A percentile compares a stretch with the other conserved stretches of the same genome.
Evolutionary conservation across 148 eudicot genomes (phyloP).

Genomic region (Beta vulgaris): DNA sequence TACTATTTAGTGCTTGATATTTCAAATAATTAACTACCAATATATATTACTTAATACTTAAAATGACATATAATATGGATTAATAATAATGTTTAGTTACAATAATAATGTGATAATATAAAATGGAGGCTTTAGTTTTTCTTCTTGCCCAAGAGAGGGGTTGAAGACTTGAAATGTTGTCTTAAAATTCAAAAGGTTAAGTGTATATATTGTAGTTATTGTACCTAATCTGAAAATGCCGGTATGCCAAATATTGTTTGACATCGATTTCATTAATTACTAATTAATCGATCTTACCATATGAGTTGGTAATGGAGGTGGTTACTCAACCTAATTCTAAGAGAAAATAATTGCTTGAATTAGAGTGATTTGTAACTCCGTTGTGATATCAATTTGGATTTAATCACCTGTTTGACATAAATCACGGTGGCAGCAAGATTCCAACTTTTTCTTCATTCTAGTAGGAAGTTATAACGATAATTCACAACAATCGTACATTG

Average conservation of each 20-base stretch:
- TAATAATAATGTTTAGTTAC: no score
- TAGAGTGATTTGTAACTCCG: neutral
- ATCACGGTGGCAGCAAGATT: no score
- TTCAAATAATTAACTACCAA: no score
- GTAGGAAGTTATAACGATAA: constrained; percentile 7
- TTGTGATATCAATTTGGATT: constrained; percentile 12
- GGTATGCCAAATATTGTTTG: constrained; percentile 21
- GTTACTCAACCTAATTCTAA: constrained; percentile 9
- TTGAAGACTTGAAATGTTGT: neutral
- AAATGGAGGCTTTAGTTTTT: no score
- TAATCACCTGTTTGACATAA: neutral
- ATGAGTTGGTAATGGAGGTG: constrained; percentile 12
- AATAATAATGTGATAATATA: no score
- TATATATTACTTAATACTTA: no score
- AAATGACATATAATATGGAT: no score
- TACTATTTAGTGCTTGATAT: no score
- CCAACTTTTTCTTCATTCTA: neutral
- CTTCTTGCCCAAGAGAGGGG: constrained; percentile 1
- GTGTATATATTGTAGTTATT: constrained; percentile 16
- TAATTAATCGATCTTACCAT: neutral
- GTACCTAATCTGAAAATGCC: constrained; percentile 19
- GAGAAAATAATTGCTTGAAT: neutral
- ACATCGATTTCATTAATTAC: constrained; percentile 9
- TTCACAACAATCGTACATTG: neutral
- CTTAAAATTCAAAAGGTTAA: constrained; percentile 22